These are phyloP conservation scores for Goffeauzyma gilvescens DNA, from an alignment of 768 basidiomycete species.

Conservation along the genomic window DNA sequence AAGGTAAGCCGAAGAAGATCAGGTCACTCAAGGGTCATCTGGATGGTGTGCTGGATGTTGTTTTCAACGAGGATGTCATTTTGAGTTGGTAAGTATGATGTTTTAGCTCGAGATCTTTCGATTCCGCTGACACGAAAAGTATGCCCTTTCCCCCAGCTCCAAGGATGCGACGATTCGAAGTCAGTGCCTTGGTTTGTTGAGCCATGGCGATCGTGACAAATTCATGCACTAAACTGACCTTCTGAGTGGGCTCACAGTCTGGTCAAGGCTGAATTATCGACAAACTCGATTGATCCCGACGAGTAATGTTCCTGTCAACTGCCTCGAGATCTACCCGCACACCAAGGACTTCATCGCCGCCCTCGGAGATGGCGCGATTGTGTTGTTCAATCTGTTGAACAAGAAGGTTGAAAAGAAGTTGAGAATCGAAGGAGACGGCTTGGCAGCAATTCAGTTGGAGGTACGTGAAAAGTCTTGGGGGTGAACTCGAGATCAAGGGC, in stretches of 20 bases:
- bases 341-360: constrained; percentile 3
- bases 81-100: constrained; percentile 6
- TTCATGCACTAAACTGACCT: background rate
- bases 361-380: constrained; percentile 2
- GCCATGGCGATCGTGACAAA: background rate
- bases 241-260: background rate
- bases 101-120: background rate
- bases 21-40: constrained; percentile 2
- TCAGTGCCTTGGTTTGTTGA: background rate
- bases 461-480: too few species aligned
- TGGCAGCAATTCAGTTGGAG: constrained; percentile 3
- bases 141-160: background rate
- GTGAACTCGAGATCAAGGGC: too few species aligned
- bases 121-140: background rate
- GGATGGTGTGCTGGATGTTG: constrained; percentile 10
- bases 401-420: constrained; percentile 1
- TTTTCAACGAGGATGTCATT: background rate
- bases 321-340: background rate
- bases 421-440: background rate
- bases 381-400: constrained; percentile 2
- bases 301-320: constrained; percentile 8
- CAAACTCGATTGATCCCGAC: background rate
- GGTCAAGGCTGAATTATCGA: background rate
- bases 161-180: constrained; percentile 11
- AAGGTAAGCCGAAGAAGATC: constrained; percentile 5